A percentile compares a stretch with the other conserved stretches of the same genome.
phyloP scores from a whole-genome alignment of 2,329 filamentous ascomycete species.

The Epichloe amarillans region DNA sequence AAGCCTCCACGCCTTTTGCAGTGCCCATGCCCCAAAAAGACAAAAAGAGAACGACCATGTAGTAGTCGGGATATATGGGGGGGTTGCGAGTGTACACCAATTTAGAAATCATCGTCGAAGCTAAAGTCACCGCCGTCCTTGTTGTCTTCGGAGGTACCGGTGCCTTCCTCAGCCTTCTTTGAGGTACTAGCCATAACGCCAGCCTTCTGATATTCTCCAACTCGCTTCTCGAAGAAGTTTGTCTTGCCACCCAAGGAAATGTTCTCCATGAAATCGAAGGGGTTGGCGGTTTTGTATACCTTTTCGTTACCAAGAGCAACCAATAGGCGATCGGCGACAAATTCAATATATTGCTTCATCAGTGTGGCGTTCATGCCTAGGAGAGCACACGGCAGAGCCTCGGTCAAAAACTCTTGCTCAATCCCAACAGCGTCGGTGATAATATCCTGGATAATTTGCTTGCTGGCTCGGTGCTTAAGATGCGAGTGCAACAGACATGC shows the following conservation, averaged over 20 bases:
- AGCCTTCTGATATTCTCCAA: constrained; percentile 98
- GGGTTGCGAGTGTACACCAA: constrained; percentile 9
- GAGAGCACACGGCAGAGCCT: constrained; percentile 81
- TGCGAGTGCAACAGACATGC: constrained; percentile 97
- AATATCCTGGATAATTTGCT: constrained; percentile 69
- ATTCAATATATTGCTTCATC: constrained; percentile 99
- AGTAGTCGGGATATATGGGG: constrained; percentile 10
- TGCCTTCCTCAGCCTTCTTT: constrained; percentile 55
- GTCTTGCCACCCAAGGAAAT: constrained; percentile 98
- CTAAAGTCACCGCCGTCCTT: constrained; percentile 64
- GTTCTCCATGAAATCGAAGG: constrained; percentile 99
- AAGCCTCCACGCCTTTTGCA: constrained; percentile 9
- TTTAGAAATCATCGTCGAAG: constrained; percentile 96
- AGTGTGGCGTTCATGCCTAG: constrained; percentile 95
- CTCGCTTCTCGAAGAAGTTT: constrained; percentile 99
- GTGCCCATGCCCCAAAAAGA: constrained; percentile 9
- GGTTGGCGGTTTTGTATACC: constrained; percentile 84
- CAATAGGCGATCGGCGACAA: constrained; percentile 90
- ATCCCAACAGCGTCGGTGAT: constrained; percentile 90
- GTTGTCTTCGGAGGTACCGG: constrained; percentile 27
- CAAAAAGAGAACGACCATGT: constrained; percentile 8
- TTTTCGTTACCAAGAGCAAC: constrained; percentile 89
- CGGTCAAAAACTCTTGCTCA: constrained; percentile 95
- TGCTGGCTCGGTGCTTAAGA: constrained; percentile 78
- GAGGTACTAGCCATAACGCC: constrained; percentile 84